Percentiles rank a stretch among this genome's conserved stretches.
Conservation (phyloP, 768 basidiomycete species). For the Xerocomellus dryophilus region DNA sequence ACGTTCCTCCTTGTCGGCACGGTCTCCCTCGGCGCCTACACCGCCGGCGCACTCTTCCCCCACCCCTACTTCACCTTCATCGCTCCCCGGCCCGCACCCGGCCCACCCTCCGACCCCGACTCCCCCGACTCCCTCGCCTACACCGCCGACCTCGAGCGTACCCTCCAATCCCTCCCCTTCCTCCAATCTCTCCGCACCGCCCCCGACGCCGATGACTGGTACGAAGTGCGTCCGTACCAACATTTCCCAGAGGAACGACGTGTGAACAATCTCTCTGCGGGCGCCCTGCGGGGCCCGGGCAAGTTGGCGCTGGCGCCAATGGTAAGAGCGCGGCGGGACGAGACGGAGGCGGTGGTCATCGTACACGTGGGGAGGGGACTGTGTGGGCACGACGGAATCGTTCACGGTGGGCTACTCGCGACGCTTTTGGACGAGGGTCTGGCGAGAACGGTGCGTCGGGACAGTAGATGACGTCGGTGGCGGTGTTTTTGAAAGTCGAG, state of each 20-base stretch:
- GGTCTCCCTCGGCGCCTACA: conserved; percentile 36
- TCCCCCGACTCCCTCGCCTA: conserved; percentile 58
- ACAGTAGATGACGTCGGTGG: background rate
- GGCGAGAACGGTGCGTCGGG: conserved; percentile 63
- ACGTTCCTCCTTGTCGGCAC: conserved; percentile 21
- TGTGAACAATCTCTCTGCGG: conserved; percentile 81
- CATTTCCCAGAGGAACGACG: conserved; percentile 67
- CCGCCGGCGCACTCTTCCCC: conserved; percentile 66
- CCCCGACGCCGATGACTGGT: conserved; percentile 60
- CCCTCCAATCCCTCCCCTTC: conserved; percentile 61
- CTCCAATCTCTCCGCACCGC: conserved; percentile 51
- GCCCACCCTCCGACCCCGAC: conserved; percentile 52
- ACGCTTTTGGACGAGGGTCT: conserved; percentile 87
- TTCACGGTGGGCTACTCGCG: conserved; percentile 90
- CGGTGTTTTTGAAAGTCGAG: conserved; percentile 4
- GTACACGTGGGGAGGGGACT: conserved; percentile 82
- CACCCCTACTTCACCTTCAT: conserved; percentile 63
- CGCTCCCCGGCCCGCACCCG: conserved; percentile 74
- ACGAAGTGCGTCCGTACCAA: conserved; percentile 73
- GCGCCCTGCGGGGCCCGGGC: conserved; percentile 83
- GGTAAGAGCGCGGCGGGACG: conserved; percentile 70
- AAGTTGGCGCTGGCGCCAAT: conserved; percentile 79
- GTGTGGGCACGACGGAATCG: conserved; percentile 92
- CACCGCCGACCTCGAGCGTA: conserved; percentile 58
- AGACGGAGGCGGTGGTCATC: conserved; percentile 66